Base-by-base conservation (phyloP, 192 early-diverging fungal genomes). In the Helicostylum pulchrum region DNA sequence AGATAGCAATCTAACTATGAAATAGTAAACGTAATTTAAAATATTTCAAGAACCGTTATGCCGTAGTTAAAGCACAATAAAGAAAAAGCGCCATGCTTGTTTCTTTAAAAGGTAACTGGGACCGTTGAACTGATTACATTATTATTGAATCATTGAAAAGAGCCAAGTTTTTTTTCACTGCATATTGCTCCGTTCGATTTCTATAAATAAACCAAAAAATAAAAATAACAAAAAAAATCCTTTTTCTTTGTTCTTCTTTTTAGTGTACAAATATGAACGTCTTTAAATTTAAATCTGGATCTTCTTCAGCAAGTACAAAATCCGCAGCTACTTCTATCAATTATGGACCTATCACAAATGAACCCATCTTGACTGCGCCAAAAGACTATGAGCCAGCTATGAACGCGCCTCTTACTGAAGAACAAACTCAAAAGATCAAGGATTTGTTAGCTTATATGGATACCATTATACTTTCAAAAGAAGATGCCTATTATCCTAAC, bases 401-500 rank as follows among this genome's bases (percentile, higher is more conserved):
- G 31, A 23, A 57, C 21, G n/a, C 60, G 5, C 11, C 57, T 23
- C 21, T 74, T 17, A 53, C 58, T 31, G 63, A 61, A 4, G 39
- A 42, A 1, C 72, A 74, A 34, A 44, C 45, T 4, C 50, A 20
- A 11, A 74, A 68, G 45, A 30, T 68, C 26, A 23, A 52, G 14
- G 26, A 44, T 44, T 32, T 69, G 23, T 23, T 64, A 1, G 63
- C 39, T 2, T 61, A 69, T 49, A 42, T 57, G 5, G 21, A 64
- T 10, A 46, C 67, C 7, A 32, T 69, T 4, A 21, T 64, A 2
- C 58, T 69, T 20, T 26, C 50, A 26, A 48, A 64, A 21, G 60
- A 57, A 5, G 62, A 74, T 31, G 31, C 53, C 0, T 74, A 74
- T 44, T 61, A 66, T 62, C 43, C 31, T 32, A 68, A 60, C 32